Conservation (phyloP, 2,329 filamentous ascomycete genomes). For the Fusarium sp. region DNA sequence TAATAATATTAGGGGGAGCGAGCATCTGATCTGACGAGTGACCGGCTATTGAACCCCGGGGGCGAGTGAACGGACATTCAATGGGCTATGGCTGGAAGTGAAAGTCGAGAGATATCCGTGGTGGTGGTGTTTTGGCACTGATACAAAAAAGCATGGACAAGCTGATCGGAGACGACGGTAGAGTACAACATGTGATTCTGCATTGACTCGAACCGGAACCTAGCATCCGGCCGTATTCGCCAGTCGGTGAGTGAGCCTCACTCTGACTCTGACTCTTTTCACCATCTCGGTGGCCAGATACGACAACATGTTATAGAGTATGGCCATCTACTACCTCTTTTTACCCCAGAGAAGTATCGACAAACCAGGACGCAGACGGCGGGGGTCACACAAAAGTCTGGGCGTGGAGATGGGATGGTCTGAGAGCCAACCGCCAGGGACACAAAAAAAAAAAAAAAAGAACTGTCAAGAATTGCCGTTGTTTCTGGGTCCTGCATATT, state of each 20-base stretch:
- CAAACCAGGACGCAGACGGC: conserved; percentile 11
- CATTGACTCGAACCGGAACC: not conserved
- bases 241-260: not conserved
- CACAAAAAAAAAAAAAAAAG: not conserved
- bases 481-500: not conserved
- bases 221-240: not conserved
- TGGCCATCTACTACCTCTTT: not conserved
- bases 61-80: not conserved
- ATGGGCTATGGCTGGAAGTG: not conserved
- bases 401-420: not conserved
- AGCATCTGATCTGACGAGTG: not conserved
- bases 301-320: not conserved
- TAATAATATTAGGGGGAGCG: conserved; percentile 4
- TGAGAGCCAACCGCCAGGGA: not conserved
- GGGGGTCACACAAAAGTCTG: conserved; percentile 3
- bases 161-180: conserved; percentile 5
- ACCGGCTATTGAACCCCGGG: not conserved
- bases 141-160: not conserved
- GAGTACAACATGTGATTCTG: conserved; percentile 1
- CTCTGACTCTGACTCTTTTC: not conserved
- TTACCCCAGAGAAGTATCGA: conserved; percentile 37
- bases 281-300: not conserved
- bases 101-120: not conserved
- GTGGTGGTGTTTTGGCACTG: conserved; percentile 22
- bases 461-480: conserved; percentile 15